Evolutionary conservation across 345 rosid genomes (phyloP), one percentile per base, ranked within the genome.

Genomic region (Euphorbia peplus): DNA sequence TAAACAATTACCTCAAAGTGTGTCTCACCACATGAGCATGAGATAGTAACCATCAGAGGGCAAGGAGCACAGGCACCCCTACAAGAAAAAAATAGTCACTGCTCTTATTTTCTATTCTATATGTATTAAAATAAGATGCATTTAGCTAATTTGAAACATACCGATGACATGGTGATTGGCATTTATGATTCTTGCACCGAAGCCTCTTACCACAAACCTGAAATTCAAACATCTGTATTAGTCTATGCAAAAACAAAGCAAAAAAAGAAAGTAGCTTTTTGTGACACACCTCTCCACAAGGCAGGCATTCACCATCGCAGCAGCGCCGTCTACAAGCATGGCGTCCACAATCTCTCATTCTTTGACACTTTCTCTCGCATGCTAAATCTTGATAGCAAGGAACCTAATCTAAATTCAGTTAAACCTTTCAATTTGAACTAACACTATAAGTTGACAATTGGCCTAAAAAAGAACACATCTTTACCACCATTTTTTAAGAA

Each of bases 21-120:
- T 46, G 93, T 91, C 79, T 83, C 85, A 58, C 95, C 89, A 78
- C 96, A 93, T 55, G 86, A 84, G 78, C 97, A 93, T 46, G 95
- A 83, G 77, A 93, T 93, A 39, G 88, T 80, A 67, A 93, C 93
- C 96, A 89, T 89, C 64, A 89, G 68, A 48, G 98, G 97, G 73
- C 98, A 91, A 68, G 97, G 97, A 81, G 97, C 92, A 88, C 96
- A 91, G 50, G 85, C 71, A 77, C 97, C 98, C 80, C 98, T 93
- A 75, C 80, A 82, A 81, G 63, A 76, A 74, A 29, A 68, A 70
- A 68, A 61, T 25, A 39, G 42, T 42, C 73, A 55, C 62, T 12
- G 42, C 21, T 54, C 32, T 54, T 63, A 52, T 50, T 16, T 16
- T 2, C 13, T 30, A 16, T 21, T 63, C 21, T 44, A 26, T n/a